Evolutionary conservation across 179 eudicot genomes (phyloP).

Genomic region (Kewa caespitosa): DNA sequence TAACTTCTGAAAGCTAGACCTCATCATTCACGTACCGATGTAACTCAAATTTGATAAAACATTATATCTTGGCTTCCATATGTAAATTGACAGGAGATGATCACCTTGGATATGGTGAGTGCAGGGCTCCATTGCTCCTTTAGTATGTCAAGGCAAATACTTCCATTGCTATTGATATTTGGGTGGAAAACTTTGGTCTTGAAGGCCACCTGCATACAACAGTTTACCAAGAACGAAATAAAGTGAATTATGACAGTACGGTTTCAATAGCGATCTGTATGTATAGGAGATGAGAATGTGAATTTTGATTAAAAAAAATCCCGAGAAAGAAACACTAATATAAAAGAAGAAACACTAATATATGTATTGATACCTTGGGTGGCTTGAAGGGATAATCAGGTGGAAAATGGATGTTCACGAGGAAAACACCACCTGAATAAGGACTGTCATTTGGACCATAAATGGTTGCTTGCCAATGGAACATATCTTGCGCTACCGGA

Average conservation of each 20-base stretch:
- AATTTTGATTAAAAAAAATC: background rate
- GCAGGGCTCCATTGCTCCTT: slow-evolving; percentile 89
- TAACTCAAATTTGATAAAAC: background rate
- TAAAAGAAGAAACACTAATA: background rate
- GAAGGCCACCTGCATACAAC: slow-evolving; percentile 53
- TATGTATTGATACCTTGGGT: slow-evolving; percentile 45
- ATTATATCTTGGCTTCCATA: background rate
- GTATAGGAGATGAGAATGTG: background rate
- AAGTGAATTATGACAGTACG: background rate
- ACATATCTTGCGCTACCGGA: slow-evolving; percentile 64
- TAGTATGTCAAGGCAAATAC: slow-evolving; percentile 75
- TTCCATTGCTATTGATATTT: slow-evolving; percentile 67
- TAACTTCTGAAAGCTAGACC: background rate
- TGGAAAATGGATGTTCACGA: slow-evolving; percentile 64
- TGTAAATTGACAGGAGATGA: slow-evolving; percentile 20
- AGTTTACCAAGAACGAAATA: background rate
- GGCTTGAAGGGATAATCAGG: slow-evolving; percentile 79
- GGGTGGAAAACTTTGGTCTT: slow-evolving; percentile 77
- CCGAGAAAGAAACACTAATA: background rate
- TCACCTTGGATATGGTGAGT: slow-evolving; percentile 84
- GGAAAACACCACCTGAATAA: slow-evolving; percentile 60
- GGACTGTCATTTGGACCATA: slow-evolving; percentile 72
- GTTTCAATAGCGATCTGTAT: background rate
- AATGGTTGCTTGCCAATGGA: slow-evolving; percentile 79
- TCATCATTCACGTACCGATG: background rate